Conservation (phyloP, 2,329 filamentous ascomycete species). For the Ilyonectria sp. region DNA sequence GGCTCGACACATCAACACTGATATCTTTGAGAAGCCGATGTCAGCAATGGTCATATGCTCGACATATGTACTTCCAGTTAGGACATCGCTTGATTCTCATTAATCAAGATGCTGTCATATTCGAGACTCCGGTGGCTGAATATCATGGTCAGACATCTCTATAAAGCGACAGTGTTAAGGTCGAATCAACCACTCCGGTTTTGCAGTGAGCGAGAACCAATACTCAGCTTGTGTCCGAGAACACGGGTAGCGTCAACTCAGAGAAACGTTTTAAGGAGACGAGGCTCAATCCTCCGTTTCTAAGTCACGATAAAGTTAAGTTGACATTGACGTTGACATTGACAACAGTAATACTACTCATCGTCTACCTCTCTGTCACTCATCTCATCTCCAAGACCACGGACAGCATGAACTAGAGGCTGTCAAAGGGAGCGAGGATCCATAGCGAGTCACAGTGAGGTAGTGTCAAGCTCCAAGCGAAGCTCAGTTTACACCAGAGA, state of each 20-base stretch:
- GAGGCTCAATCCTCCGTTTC: no score
- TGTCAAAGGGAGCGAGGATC: no score
- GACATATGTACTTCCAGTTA: slow-evolving; percentile 7
- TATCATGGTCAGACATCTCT: slow-evolving; percentile 60
- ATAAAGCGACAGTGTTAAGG: slow-evolving; percentile 47
- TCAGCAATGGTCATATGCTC: background rate
- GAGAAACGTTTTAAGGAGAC: no score
- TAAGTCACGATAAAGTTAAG: no score
- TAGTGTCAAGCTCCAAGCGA: background rate
- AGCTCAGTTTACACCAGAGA: background rate
- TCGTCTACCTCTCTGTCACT: no score
- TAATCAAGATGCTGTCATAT: slow-evolving; percentile 46
- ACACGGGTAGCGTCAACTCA: no score
- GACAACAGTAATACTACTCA: no score
- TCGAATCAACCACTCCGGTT: slow-evolving; percentile 45
- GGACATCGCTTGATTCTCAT: slow-evolving; percentile 65
- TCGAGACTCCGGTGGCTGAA: slow-evolving; percentile 59
- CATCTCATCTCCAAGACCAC: no score
- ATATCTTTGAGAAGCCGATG: background rate
- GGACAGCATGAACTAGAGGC: no score
- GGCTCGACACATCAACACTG: background rate
- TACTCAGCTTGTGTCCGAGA: no score
- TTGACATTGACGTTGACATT: no score
- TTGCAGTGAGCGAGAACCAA: slow-evolving; percentile 28
- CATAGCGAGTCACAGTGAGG: no score